These are phyloP conservation scores for Mortierella sp. DNA, from an alignment of 371 early-diverging fungal species.

Conservation along the genomic window DNA sequence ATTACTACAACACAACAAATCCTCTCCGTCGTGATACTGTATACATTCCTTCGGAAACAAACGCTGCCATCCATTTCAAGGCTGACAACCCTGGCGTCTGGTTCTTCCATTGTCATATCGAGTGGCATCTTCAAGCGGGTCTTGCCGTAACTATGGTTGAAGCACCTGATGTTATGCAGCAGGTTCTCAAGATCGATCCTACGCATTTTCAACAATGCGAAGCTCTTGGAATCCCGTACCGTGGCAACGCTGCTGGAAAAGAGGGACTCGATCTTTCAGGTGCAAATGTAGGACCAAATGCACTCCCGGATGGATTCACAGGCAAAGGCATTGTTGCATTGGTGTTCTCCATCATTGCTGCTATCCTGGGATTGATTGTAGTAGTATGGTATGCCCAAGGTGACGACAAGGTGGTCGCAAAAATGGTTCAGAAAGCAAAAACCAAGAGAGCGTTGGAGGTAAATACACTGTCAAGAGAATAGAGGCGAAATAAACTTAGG, in stretches of 20 bases:
- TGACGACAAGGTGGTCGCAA: neutral
- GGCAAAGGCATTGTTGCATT: slow-evolving; percentile 74
- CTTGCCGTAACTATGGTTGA: slow-evolving; percentile 68
- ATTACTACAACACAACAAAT: slow-evolving; percentile 55
- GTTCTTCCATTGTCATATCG: slow-evolving; percentile 85
- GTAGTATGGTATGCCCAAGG: slow-evolving; percentile 77
- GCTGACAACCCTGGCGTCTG: slow-evolving; percentile 84
- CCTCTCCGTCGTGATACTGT: slow-evolving; percentile 77
- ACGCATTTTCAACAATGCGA: slow-evolving; percentile 59
- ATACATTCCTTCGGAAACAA: slow-evolving; percentile 62
- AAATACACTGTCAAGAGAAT: too few relatives aligned
- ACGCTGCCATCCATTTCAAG: slow-evolving; percentile 71
- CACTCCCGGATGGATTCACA: slow-evolving; percentile 66
- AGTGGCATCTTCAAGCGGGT: slow-evolving; percentile 79
- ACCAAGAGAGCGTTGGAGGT: too few relatives aligned
- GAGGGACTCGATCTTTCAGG: slow-evolving; percentile 65
- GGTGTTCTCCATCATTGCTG: slow-evolving; percentile 74
- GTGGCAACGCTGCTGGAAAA: slow-evolving; percentile 78
- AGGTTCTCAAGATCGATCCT: slow-evolving; percentile 15
- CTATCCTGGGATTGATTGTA: slow-evolving; percentile 74
- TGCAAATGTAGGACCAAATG: slow-evolving; percentile 61
- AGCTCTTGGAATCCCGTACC: slow-evolving; percentile 61
- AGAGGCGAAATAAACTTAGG: too few relatives aligned
- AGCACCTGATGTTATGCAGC: slow-evolving; percentile 68
- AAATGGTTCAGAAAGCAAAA: neutral